Evolutionary conservation across 768 basidiomycete species (phyloP), one percentile per base, ranked within the genome.

Genomic region (Pisolithus tinctorius): DNA sequence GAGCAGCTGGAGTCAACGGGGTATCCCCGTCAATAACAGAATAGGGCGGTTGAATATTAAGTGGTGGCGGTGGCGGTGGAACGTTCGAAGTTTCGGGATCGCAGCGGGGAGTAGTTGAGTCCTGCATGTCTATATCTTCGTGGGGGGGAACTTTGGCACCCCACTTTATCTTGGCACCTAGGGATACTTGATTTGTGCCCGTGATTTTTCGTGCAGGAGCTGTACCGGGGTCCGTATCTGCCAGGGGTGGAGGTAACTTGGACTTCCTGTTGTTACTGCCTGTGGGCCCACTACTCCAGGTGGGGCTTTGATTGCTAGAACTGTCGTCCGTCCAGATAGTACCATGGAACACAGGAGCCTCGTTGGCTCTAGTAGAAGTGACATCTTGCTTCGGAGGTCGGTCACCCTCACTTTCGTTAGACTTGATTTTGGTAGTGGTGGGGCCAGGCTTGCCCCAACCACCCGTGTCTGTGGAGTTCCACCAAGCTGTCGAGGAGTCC

Each of bases 111-210:
- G 43, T 45, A 30, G 43, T 30, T 5, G 48, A 3, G n/a, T 27
- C 30, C 6, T 27, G 6, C 13, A 45, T 16, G 38, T 41, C 47
- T 10, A 45, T 47, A 29, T 51, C 38, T 17, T 31, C 6, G 8
- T 3, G 20, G 30, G 50, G 45, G n/a, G 29, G 17, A 25, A 23
- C 26, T 4, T 40, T 47, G 11, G 45, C 31, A 17, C 56, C 52
- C 49, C 48, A 55, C 46, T 44, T 67, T 29, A 14, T 55, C 4
- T 37, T 16, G 6, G 52, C 31, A 14, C 45, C 45, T 7, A 67
- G 34, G 1, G 59, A 57, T 26, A 60, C 58, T 41, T 48, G 44
- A 36, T 66, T 69, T 23, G 65, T 61, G 25, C 65, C 63, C 4
- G 61, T 50, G 4, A 50, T 54, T 40, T 57, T 63, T 34, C 6